Conservation (phyloP, 257 asterid genomes). For the Petunia axillaris region DNA sequence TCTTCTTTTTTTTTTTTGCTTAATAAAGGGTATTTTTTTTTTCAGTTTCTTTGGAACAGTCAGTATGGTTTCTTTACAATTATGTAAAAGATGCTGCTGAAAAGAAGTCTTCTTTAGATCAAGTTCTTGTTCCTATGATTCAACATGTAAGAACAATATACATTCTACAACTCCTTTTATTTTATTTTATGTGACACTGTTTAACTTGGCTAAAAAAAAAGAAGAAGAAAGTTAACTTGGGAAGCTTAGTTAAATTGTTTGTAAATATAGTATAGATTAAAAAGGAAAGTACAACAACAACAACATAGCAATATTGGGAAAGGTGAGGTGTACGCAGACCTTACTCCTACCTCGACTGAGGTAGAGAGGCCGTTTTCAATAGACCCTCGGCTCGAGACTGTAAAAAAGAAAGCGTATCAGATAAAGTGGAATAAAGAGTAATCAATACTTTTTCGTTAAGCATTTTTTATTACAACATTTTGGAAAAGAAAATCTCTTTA, state of each 20-base stretch:
- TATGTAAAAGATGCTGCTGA: slow-evolving; percentile 62
- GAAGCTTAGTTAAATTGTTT: too few relatives aligned
- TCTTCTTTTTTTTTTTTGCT: neutral
- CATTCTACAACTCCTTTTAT: neutral
- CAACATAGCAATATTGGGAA: too few relatives aligned
- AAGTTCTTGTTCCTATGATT: slow-evolving; percentile 82
- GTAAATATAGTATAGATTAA: too few relatives aligned
- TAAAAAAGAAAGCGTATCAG: too few relatives aligned
- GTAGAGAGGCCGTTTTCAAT: too few relatives aligned
- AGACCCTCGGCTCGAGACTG: too few relatives aligned
- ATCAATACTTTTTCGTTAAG: neutral
- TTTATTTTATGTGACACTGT: neutral
- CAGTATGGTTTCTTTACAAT: slow-evolving; percentile 86
- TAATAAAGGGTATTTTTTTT: neutral
- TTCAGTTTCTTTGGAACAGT: slow-evolving; percentile 80
- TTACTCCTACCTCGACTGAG: too few relatives aligned
- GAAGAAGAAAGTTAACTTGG: too few relatives aligned
- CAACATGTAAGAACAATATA: slow-evolving; percentile 55
- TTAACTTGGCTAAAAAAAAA: too few relatives aligned
- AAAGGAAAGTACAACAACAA: too few relatives aligned
- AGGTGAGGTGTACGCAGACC: too few relatives aligned
- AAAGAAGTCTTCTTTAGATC: slow-evolving; percentile 66
- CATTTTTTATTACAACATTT: neutral
- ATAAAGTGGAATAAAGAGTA: too few relatives aligned
- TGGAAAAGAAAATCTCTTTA: neutral